phyloP scores from a whole-genome alignment of 2,329 filamentous ascomycete genomes.

The Pseudogymnoascus sp. region DNA sequence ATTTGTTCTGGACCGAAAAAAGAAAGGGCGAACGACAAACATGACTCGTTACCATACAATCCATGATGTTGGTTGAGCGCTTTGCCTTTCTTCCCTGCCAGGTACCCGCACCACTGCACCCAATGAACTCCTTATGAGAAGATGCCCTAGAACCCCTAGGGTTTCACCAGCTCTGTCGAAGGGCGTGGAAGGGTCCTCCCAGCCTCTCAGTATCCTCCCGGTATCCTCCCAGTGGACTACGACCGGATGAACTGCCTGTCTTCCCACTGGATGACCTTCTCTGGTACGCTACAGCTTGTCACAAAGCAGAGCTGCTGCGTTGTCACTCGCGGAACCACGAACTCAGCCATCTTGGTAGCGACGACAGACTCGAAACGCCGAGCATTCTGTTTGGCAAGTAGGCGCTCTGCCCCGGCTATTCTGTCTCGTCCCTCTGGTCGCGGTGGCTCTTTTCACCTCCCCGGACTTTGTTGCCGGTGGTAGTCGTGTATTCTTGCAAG shows the following conservation, averaged over 20 bases:
- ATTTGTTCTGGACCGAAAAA: neutral
- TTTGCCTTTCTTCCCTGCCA: neutral
- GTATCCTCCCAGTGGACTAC: neutral
- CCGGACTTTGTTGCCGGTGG: neutral
- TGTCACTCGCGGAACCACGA: conserved; percentile 7
- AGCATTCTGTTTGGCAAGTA: neutral
- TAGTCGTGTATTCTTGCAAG: neutral
- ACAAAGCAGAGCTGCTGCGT: neutral
- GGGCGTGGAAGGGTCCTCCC: neutral
- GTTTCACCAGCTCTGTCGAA: neutral
- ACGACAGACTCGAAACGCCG: neutral
- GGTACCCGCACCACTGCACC: conserved; percentile 4
- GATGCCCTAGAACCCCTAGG: neutral
- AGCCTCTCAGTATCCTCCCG: neutral
- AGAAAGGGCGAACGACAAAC: neutral
- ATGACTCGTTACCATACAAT: neutral
- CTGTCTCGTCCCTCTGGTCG: neutral
- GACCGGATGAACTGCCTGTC: neutral
- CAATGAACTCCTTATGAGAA: neutral
- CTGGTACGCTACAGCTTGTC: neutral
- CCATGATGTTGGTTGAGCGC: neutral
- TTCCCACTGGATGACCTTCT: neutral
- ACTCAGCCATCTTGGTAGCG: neutral
- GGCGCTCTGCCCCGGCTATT: neutral
- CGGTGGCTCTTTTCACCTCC: neutral